Conservation (phyloP, 768 basidiomycete species). For the Amanita molliuscula region DNA sequence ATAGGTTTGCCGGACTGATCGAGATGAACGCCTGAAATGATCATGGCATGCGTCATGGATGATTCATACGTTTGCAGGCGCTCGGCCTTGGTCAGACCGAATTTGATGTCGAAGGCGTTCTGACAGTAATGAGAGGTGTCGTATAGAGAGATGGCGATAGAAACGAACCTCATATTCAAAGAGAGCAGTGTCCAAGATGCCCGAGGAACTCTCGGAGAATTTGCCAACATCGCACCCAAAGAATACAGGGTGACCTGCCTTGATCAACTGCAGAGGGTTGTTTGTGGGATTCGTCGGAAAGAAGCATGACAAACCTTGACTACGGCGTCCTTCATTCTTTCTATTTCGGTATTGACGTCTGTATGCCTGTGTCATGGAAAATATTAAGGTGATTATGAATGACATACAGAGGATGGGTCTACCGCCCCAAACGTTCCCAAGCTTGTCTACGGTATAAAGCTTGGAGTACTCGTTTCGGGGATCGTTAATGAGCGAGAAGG, state of each 20-base stretch:
- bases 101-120: constrained; percentile 74
- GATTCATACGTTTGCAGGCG: constrained; percentile 77
- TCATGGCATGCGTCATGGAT: constrained; percentile 93
- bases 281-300: not conserved
- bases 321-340: constrained; percentile 72
- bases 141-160: not conserved
- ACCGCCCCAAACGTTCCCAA: constrained; percentile 89
- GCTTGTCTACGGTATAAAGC: constrained; percentile 85
- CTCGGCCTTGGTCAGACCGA: constrained; percentile 78
- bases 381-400: constrained; percentile 2
- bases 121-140: constrained; percentile 16
- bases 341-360: constrained; percentile 88
- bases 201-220: constrained; percentile 56
- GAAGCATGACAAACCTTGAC: constrained; percentile 39
- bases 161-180: constrained; percentile 67
- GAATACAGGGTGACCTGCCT: constrained; percentile 84
- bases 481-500: constrained; percentile 92
- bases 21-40: constrained; percentile 87
- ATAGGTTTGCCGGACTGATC: constrained; percentile 65
- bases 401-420: constrained; percentile 72
- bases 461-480: constrained; percentile 77
- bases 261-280: constrained; percentile 42
- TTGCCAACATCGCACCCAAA: constrained; percentile 97
- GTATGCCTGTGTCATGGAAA: not conserved
- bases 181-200: constrained; percentile 81